phyloP scores from a whole-genome alignment of 2,329 filamentous ascomycete genomes.

The Stachybotrys chartarum region DNA sequence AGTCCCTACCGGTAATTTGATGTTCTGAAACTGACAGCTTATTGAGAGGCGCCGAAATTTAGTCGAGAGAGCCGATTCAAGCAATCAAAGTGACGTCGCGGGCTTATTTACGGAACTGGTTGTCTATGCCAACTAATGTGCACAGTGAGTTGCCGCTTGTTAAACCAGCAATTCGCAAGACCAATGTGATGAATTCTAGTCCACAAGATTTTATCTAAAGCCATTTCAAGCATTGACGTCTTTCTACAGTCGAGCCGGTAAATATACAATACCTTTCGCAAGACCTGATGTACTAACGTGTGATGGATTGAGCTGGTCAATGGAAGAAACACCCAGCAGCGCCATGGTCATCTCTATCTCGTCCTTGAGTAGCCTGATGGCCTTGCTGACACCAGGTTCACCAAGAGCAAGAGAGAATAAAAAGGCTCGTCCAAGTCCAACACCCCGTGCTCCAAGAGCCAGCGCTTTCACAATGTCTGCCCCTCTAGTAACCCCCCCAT shows the following conservation, averaged over 20 bases:
- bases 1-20: no score
- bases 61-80: no score
- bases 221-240: no score
- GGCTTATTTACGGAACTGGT: no score
- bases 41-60: no score
- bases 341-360: slow-evolving; percentile 2
- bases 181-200: no score
- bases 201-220: no score
- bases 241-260: neutral
- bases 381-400: neutral
- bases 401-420: slow-evolving; percentile 1
- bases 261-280: neutral
- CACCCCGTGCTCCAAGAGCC: slow-evolving; percentile 3
- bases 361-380: neutral
- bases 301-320: slow-evolving; percentile 1
- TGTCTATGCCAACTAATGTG: no score
- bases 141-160: no score
- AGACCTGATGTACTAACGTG: slow-evolving; percentile 1
- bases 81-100: no score
- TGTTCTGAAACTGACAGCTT: no score
- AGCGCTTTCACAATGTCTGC: slow-evolving; percentile 5
- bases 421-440: slow-evolving; percentile 4
- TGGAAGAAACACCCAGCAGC: neutral
- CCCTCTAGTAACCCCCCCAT: slow-evolving; percentile 3
- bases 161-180: no score